Evolutionary conservation across 805 yeast species (phyloP), one percentile per base, ranked within the genome.

Genomic region (Lipomyces oligophaga): DNA sequence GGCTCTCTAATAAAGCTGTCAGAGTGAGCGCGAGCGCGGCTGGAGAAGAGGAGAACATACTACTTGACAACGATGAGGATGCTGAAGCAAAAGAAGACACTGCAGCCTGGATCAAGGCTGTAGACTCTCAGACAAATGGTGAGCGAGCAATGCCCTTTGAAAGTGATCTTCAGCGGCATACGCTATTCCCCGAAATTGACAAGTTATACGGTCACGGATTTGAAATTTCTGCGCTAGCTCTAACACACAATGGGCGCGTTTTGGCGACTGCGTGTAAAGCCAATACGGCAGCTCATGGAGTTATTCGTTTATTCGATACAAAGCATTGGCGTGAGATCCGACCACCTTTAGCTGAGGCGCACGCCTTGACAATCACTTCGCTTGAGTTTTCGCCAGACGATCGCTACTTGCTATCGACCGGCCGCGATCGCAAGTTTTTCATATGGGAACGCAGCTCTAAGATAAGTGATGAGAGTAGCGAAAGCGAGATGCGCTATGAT

Each of bases 131-230:
- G n/a, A n/a, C n/a, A n/a, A n/a, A n/a, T n/a, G n/a, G n/a, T n/a
- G n/a, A n/a, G n/a, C n/a, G n/a, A n/a, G n/a, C n/a, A n/a, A n/a
- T n/a, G n/a, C 97, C 98, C 0, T 67, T 83, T 37, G 99, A 93
- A 64, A 96, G 90, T 60, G 85, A 85, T 51, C 70, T 93, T 22
- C 97, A 93, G 63, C 75, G 97, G 60, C 86, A 81, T 61, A 85
- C 97, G 0, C 70, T 93, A 43, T 93, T 94, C 83, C 98, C 98
- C 0, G 99, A 93, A 62, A 70, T 83, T 45, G 98, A 93, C 60
- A 93, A 93, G 63, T 67, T 93, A 35, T 93, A 93, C 61, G 99
- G 99, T 0, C 99, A 93, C 64, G 99, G 99, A 6, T 94, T 87
- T 66, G 99, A 94, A 63, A 79, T 89, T 31, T 79, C 87, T 0